Base-by-base conservation (phyloP, 768 basidiomycete genomes). In the Suillus plorans region DNA sequence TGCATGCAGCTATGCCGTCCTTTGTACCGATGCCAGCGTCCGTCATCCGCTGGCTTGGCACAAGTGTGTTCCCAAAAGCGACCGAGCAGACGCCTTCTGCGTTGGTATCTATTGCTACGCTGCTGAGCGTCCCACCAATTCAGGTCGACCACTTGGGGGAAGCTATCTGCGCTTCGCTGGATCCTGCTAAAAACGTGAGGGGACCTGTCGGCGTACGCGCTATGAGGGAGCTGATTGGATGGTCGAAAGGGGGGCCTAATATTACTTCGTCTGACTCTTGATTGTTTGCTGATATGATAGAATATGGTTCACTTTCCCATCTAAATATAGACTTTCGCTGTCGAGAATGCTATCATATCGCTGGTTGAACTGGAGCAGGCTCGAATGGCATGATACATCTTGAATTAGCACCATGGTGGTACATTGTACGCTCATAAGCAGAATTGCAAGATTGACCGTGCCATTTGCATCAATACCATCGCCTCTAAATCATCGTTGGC, bases 101-200 rank as follows among this genome's bases (percentile, higher is more conserved):
- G 14, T 76, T 90, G 47, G 81, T 87, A 41, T 88, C 90, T 3
- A 77, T 95, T 36, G 91, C 94, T 6, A 91, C 90, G 66, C 88
- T 91, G 16, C 77, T 98, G 58, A 83, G 84, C 22, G 89, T 90
- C 62, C 94, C 91, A 41, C 95, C 97, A 1, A 87, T 99, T 50
- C 97, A 98, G 72, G 95, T 98, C 31, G 97, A 99, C 70, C 94
- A 95, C 66, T 95, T 99, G 53, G 97, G 91, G 4, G 86, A 89
- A 69, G 93, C 95, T 0, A 84, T 94, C 7, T 88, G 91, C 65
- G 82, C 87, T 22, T 84, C 85, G 45, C 79, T 89, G 63, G 84
- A 88, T 69, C 77, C 78, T 45, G 71, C 72, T 60, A 80, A 78
- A 39, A 80, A 81, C 53, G 77, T 94, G 47, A 73, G 72, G 61